A percentile compares a stretch with the other conserved stretches of the same genome.
Evolutionary conservation across 2,329 filamentous ascomycete species (phyloP).

Genomic region (Shiraia sp.): DNA sequence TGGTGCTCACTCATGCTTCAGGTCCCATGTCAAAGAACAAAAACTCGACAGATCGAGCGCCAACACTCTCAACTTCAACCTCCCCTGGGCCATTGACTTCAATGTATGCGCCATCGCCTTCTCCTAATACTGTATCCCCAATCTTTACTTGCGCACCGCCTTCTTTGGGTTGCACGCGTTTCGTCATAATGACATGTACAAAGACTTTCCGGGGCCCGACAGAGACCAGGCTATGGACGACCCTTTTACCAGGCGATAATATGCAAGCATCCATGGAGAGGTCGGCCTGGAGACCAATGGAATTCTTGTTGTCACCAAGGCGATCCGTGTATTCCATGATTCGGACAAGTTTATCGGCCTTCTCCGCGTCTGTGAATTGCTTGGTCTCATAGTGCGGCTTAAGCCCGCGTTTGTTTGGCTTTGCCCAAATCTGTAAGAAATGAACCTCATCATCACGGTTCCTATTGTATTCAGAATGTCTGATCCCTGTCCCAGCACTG

Average conservation of each 20-base stretch:
- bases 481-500: conserved; percentile 78
- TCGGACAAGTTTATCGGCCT: conserved; percentile 70
- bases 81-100: conserved; percentile 53
- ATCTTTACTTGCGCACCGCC: conserved; percentile 72
- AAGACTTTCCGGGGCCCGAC: conserved; percentile 72
- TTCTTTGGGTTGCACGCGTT: conserved; percentile 59
- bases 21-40: conserved; percentile 55
- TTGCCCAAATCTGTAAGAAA: conserved; percentile 87
- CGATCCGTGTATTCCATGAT: conserved; percentile 75
- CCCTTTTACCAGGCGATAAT: conserved; percentile 65
- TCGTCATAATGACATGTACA: conserved; percentile 75
- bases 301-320: conserved; percentile 66
- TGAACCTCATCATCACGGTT: conserved; percentile 72
- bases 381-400: conserved; percentile 76
- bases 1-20: conserved; percentile 12
- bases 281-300: conserved; percentile 83
- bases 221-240: conserved; percentile 73
- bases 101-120: conserved; percentile 83
- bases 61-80: conserved; percentile 53
- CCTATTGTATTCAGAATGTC: conserved; percentile 83
- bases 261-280: conserved; percentile 81
- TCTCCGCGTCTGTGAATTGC: conserved; percentile 72
- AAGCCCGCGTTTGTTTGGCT: conserved; percentile 75
- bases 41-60: conserved; percentile 53
- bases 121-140: conserved; percentile 69